Conservation (phyloP, 805 yeast genomes). For the Cyberlindnera mrakii region DNA sequence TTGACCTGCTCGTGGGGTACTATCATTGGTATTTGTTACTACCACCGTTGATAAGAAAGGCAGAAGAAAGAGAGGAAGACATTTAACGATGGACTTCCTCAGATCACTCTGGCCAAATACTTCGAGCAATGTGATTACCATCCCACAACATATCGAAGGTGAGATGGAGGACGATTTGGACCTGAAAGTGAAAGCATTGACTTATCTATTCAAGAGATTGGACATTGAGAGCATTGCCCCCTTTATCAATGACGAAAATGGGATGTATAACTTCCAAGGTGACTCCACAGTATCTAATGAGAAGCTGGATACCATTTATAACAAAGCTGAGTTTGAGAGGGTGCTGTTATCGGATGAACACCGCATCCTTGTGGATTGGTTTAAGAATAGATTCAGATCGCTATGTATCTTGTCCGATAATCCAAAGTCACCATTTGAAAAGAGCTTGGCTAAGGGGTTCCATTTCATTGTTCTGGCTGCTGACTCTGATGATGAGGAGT, state of each 20-base stretch:
- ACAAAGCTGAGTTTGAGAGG: slow-evolving; percentile 36
- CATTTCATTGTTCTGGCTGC: slow-evolving; percentile 35
- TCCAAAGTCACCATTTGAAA: slow-evolving; percentile 32
- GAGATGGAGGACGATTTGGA: slow-evolving; percentile 51
- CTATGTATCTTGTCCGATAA: slow-evolving; percentile 45
- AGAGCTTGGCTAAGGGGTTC: slow-evolving; percentile 17
- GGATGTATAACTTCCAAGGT: slow-evolving; percentile 14
- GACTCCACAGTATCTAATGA: slow-evolving; percentile 8
- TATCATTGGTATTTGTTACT: no score
- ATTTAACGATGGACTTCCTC: slow-evolving; percentile 18
- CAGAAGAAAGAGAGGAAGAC: neutral
- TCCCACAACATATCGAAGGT: slow-evolving; percentile 44
- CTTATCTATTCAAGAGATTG: slow-evolving; percentile 51
- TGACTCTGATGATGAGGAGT: slow-evolving; percentile 37
- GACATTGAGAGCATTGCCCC: slow-evolving; percentile 37
- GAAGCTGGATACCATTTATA: slow-evolving; percentile 53
- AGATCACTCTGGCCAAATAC: slow-evolving; percentile 30
- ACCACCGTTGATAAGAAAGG: no score
- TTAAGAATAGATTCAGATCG: slow-evolving; percentile 60
- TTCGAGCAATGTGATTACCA: slow-evolving; percentile 30
- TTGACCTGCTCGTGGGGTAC: no score
- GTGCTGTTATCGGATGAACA: slow-evolving; percentile 49
- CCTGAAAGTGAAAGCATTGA: slow-evolving; percentile 52
- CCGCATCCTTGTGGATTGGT: slow-evolving; percentile 59
- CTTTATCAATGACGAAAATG: slow-evolving; percentile 31